Evolutionary conservation across 2,329 filamentous ascomycete species (phyloP), one percentile per base, ranked within the genome.

Genomic region (Keithomyces neogunnii): DNA sequence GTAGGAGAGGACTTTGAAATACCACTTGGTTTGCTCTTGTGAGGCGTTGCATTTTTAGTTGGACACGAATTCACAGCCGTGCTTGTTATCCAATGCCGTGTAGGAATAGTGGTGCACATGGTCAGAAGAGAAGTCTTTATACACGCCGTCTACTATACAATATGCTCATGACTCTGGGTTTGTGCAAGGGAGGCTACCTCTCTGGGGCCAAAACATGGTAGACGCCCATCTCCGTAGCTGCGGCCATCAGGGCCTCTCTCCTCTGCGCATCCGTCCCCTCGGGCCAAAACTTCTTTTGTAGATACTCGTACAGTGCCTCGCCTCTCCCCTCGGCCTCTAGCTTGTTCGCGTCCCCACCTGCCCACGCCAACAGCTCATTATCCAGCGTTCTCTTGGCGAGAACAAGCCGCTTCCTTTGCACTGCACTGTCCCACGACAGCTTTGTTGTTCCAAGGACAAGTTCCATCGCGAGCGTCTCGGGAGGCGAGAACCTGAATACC

Each of bases 391-490:
- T 64, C 59, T 73, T 73, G 3, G 70, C 70, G 11, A 61, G 56
- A 39, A 75, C 64, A 26, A 78, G 67, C 53, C 69, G 69, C 28
- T 63, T 63, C 30, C 73, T 65, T 50, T 70, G 66, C 38, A 63
- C 52, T 1, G 70, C 63, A 26, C 66, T 71, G 36, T 74, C 70
- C 65, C 69, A 71, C 7, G 66, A 59, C 6, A 78, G 60, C 58
- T 72, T 72, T 4, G 69, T 70, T 1, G 71, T 73, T 48, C 69
- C 71, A 31, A 76, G 57, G 10, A 72, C 53, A 56, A 78, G 64
- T 60, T 78, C 75, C 30, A 78, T 61, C 32, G 70, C 70, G 49
- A 78, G 66, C 11, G 69, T 63, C 51, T 77, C 74, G 0, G 73
- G 61, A 2, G 73, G 73, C 3, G 67, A 54, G 57, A 74, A 77